Percentiles rank a stretch among this genome's conserved stretches.
Evolutionary conservation across 2,329 filamentous ascomycete genomes (phyloP).

Genomic region (Neofusicoccum cordaticola): DNA sequence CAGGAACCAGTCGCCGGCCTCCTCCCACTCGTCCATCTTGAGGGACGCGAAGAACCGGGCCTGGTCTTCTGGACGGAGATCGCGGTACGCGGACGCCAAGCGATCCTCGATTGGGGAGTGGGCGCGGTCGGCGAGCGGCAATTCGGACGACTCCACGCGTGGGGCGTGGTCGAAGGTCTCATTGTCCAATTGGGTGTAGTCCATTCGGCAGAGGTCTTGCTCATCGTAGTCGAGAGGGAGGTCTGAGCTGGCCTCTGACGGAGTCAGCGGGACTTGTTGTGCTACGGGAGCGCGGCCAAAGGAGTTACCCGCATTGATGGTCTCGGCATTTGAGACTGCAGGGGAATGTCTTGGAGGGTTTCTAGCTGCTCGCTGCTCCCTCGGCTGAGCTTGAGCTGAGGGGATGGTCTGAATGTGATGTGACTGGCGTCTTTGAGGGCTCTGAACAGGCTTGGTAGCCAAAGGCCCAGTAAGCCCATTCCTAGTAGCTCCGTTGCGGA

Average conservation of each 20-base stretch:
- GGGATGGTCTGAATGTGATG: neutral
- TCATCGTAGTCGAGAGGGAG: constrained; percentile 44
- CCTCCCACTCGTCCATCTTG: constrained; percentile 57
- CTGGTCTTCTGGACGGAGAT: constrained; percentile 37
- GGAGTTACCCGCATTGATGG: neutral
- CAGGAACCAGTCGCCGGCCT: constrained; percentile 60
- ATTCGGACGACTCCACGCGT: constrained; percentile 16
- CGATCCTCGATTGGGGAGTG: constrained; percentile 15
- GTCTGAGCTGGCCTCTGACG: constrained; percentile 3
- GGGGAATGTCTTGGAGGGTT: neutral
- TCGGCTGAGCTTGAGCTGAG: neutral
- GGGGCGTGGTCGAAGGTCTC: constrained; percentile 49
- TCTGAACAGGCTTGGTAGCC: neutral
- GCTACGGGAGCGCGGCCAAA: neutral
- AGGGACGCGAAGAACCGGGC: constrained; percentile 52
- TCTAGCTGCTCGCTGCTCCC: neutral
- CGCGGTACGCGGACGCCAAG: constrained; percentile 23
- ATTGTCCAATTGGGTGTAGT: constrained; percentile 47
- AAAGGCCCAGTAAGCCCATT: neutral
- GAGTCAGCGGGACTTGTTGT: constrained; percentile 19
- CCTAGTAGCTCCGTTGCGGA: neutral
- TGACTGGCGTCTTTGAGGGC: neutral
- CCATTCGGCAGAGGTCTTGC: constrained; percentile 44
- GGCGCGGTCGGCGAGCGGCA: constrained; percentile 18
- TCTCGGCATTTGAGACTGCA: neutral